Percentiles rank a stretch among this genome's conserved stretches.
phyloP scores from a whole-genome alignment of 1,139 yeast species.

The Lodderomyces parapsilosis region DNA sequence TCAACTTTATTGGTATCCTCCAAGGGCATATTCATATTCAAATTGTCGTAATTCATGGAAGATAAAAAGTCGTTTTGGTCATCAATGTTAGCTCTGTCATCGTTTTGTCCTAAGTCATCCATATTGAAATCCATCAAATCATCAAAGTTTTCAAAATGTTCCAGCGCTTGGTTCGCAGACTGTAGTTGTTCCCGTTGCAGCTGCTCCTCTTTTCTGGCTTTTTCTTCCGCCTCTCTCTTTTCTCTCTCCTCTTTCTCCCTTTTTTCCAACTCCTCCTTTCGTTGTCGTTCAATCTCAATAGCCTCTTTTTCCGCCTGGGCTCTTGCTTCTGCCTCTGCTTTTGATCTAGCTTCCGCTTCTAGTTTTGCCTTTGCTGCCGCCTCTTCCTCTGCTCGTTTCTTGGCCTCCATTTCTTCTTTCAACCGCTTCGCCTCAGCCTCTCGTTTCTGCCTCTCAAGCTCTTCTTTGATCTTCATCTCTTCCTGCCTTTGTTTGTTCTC shows the following conservation, averaged over 20 bases:
- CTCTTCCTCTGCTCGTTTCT: conserved; percentile 19
- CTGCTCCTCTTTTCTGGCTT: conserved; percentile 8
- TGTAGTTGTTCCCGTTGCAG: conserved; percentile 9
- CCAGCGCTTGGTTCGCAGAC: conserved; percentile 8
- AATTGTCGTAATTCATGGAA: conserved; percentile 28
- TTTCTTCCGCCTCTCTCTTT: conserved; percentile 8
- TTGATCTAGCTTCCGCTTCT: conserved; percentile 19
- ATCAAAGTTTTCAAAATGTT: conserved; percentile 13
- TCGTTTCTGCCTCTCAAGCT: conserved; percentile 34
- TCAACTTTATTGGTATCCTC: conserved; percentile 12
- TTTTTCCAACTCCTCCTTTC: conserved; percentile 15
- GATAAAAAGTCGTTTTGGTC: conserved; percentile 43
- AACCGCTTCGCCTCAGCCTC: conserved; percentile 20
- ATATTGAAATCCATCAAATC: conserved; percentile 15
- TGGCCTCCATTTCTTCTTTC: conserved; percentile 24
- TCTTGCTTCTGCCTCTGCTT: conserved; percentile 14
- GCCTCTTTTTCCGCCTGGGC: conserved; percentile 17
- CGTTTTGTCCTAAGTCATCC: conserved; percentile 19
- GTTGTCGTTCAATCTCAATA: conserved; percentile 17
- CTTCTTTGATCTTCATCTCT: conserved; percentile 41
- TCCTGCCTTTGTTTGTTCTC: conserved; percentile 45
- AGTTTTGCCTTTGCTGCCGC: conserved; percentile 17
- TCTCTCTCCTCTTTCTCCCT: conserved; percentile 12
- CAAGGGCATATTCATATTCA: conserved; percentile 12
- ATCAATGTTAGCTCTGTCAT: conserved; percentile 16